Base-by-base conservation (phyloP, 2,329 filamentous ascomycete species). In the Sclerotinia subarctica region DNA sequence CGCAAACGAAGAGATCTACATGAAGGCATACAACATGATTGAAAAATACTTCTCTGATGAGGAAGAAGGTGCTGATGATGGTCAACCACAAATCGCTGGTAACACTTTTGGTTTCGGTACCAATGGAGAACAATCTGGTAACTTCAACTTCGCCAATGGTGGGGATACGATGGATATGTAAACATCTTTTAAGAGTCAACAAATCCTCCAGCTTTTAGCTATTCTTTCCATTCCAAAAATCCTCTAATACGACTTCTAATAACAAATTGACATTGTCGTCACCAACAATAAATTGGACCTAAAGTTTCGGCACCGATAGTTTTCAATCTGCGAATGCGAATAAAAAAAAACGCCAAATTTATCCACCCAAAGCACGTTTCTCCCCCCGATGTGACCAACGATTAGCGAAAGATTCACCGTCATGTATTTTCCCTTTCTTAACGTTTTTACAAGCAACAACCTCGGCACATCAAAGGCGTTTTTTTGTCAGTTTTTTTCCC, bases 11-110 rank as follows among this genome's bases (percentile, higher is more conserved):
- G 95, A 99, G 82, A 99, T 99, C 76, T 99, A 99, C 86, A 98
- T 99, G 94, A 99, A 99, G 88, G 95, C 95, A 0, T 99, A 98
- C 86, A 98, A 96, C 86, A 99, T 99, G 81, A 99, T 99, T 74
- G 95, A 99, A 86, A 97, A 97, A 85, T 99, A 99, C 87, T 99
- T 99, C 84, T 97, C 94, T 0, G 95, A 99, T 77, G 95, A 99
- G 74, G 95, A 98, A 67, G 95, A 96, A 78, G 87, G 82, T 58
- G 84, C 80, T 71, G 93, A 94, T 76, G 93, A 93, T 53, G 87
- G 91, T 70, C 90, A 93, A 78, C 79, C 69, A 63, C 71, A 71
- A 75, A 88, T 87, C 57, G 79, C 84, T 52, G 91, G 91, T 76
- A 90, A 90, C 69, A 88, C 88, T 68, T 95, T 94, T 80, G 87